Evolutionary conservation across 768 basidiomycete genomes (phyloP), one percentile per base, ranked within the genome.

Genomic region (Cytidiella melzeri): DNA sequence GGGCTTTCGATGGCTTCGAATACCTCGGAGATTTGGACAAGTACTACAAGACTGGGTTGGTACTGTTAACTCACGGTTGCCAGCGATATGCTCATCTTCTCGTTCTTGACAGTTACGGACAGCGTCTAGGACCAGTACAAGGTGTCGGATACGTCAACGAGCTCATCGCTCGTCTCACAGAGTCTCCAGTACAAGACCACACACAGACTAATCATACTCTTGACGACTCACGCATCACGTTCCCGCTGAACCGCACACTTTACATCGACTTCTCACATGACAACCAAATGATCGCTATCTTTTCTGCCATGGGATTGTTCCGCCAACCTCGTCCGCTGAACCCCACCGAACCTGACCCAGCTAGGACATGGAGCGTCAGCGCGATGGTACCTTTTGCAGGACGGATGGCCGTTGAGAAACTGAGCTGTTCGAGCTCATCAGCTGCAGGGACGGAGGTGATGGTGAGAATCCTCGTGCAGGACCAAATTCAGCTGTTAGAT

Each of bases 101-200:
- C 43, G 13, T 23, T 41, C 4, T 38, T 24, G 42, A 18, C 51
- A 87, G 85, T 18, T 77, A 87, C 51, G 88, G 89, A 3, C 79
- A 81, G 52, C 55, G 63, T 2, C 69, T 92, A 1, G 89, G 90
- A 1, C 82, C 71, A 4, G 80, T 90, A 5, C 87, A 89, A 61
- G 89, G 90, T 26, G 83, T 92, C 3, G 92, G 92, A 5, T 95
- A 87, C 62, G 72, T 88, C 59, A 92, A 92, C 62, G 92, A 94
- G 67, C 76, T 95, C n/a, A 63, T 94, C 19, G 87, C 89, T 0
- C 80, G 93, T 10, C 73, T 95, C 38, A 87, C 83, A 0, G 72
- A 73, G 13, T 64, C 62, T 13, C 76, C 80, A 1, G 84, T 89
- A 24, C 62, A 61, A 36, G 88, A 91, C 64, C 59, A 74, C 53